These are phyloP conservation scores for Fusarium sp. DNA, from an alignment of 2,329 filamentous ascomycete species.

Conservation along the genomic window DNA sequence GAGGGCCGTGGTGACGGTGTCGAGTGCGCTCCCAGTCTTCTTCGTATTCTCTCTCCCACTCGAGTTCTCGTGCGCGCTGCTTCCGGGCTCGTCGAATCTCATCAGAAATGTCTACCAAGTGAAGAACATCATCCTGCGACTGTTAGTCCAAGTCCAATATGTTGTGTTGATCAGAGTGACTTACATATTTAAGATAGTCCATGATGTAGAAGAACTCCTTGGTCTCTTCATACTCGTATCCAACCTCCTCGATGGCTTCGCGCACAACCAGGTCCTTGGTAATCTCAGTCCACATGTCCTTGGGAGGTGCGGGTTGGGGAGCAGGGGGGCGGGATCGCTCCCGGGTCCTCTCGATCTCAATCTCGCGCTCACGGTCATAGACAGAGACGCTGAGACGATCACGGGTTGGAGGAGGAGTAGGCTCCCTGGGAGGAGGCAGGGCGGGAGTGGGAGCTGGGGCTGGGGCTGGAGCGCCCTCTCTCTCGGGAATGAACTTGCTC, in stretches of 20 bases:
- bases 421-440: constrained; percentile 40
- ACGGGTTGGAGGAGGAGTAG: constrained; percentile 46
- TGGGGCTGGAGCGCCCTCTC: constrained; percentile 60
- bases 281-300: constrained; percentile 94
- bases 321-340: constrained; percentile 59
- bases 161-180: constrained; percentile 51
- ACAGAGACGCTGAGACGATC: constrained; percentile 60
- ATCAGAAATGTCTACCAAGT: constrained; percentile 85
- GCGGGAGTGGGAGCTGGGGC: constrained; percentile 30
- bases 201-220: constrained; percentile 92
- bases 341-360: constrained; percentile 67
- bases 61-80: constrained; percentile 64
- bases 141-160: neutral
- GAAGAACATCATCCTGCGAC: constrained; percentile 83
- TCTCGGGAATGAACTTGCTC: constrained; percentile 78
- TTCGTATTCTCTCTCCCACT: constrained; percentile 70
- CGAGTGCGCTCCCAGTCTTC: constrained; percentile 62
- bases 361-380: constrained; percentile 59
- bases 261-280: constrained; percentile 90
- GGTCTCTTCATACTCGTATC: constrained; percentile 92
- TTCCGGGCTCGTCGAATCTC: constrained; percentile 77
- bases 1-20: constrained; percentile 51
- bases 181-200: constrained; percentile 87
- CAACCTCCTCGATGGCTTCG: constrained; percentile 86
- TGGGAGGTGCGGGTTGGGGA: constrained; percentile 58